Percentiles rank a stretch among this genome's conserved stretches.
Evolutionary conservation across 2,329 filamentous ascomycete genomes (phyloP).

Genomic region (Cordyceps tenuipes): DNA sequence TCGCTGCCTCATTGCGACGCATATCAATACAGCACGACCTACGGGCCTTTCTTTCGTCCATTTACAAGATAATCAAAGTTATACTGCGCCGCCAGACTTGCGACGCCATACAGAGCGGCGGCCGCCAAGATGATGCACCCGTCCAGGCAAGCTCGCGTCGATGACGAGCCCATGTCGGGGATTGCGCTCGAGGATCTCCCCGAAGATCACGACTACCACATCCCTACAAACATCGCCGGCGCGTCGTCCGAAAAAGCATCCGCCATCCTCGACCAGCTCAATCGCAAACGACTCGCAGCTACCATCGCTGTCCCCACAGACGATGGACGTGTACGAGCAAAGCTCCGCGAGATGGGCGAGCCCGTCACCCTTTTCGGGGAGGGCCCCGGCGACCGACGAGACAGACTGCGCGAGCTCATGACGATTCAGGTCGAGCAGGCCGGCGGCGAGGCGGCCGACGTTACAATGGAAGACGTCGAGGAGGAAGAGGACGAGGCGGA

Average conservation of each 20-base stretch:
- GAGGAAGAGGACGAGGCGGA: constrained; percentile 59
- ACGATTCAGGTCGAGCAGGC: constrained; percentile 61
- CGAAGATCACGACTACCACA: constrained; percentile 75
- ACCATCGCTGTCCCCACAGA: constrained; percentile 90
- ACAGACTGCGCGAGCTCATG: constrained; percentile 75
- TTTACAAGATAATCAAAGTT: background rate
- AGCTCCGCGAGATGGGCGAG: constrained; percentile 79
- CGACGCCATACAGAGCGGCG: background rate
- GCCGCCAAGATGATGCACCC: constrained; percentile 63
- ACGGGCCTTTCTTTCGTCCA: background rate
- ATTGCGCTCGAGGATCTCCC: constrained; percentile 44
- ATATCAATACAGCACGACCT: background rate
- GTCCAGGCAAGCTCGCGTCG: constrained; percentile 85
- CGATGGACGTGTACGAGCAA: constrained; percentile 74
- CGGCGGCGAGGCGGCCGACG: constrained; percentile 47
- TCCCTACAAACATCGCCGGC: constrained; percentile 56
- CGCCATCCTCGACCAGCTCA: constrained; percentile 78
- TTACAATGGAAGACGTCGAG: constrained; percentile 51
- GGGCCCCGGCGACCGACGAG: constrained; percentile 74
- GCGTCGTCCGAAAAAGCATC: constrained; percentile 75
- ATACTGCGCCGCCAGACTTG: background rate
- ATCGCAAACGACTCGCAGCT: constrained; percentile 80
- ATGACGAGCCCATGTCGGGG: constrained; percentile 58
- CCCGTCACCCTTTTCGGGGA: constrained; percentile 94
- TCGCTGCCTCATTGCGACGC: background rate